Evolutionary conservation across 2,329 filamentous ascomycete species (phyloP).

Genomic region (Sporothrix mexicana): DNA sequence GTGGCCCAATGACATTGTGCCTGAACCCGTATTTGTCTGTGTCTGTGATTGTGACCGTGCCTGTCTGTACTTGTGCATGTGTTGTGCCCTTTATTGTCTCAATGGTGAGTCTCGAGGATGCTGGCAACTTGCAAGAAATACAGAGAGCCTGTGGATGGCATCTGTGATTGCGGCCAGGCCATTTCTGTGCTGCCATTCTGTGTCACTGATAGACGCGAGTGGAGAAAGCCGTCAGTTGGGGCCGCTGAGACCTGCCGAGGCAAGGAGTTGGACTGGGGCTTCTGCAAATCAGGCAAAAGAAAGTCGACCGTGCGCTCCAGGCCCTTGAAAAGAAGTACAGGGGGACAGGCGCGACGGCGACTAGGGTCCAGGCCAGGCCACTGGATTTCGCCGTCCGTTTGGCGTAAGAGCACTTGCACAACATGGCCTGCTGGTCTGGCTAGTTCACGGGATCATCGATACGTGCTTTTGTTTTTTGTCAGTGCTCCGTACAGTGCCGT

Average conservation of each 20-base stretch:
- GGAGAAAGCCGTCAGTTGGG: constrained; percentile 13
- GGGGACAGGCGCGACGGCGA: neutral
- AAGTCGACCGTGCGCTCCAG: constrained; percentile 5
- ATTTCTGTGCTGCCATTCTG: neutral
- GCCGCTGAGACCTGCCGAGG: constrained; percentile 11
- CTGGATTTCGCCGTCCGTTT: constrained; percentile 14
- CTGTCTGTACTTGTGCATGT: too few relatives aligned
- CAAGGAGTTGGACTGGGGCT: neutral
- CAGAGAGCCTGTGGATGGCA: too few relatives aligned
- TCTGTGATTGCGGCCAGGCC: neutral
- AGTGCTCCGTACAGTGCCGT: neutral
- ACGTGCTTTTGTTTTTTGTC: neutral
- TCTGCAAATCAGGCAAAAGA: neutral
- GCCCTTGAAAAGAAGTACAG: neutral
- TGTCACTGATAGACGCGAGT: constrained; percentile 21
- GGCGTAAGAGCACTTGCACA: neutral
- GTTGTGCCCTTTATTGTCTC: too few relatives aligned
- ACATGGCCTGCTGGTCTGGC: neutral
- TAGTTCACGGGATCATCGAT: neutral
- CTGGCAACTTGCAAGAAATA: too few relatives aligned
- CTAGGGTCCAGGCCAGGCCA: neutral
- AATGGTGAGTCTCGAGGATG: too few relatives aligned
- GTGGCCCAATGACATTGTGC: too few relatives aligned
- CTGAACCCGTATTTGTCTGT: neutral
- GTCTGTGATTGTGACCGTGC: neutral